Base-by-base conservation (phyloP, 495 filamentous ascomycete species). In the Elasticomyces elasticus region DNA sequence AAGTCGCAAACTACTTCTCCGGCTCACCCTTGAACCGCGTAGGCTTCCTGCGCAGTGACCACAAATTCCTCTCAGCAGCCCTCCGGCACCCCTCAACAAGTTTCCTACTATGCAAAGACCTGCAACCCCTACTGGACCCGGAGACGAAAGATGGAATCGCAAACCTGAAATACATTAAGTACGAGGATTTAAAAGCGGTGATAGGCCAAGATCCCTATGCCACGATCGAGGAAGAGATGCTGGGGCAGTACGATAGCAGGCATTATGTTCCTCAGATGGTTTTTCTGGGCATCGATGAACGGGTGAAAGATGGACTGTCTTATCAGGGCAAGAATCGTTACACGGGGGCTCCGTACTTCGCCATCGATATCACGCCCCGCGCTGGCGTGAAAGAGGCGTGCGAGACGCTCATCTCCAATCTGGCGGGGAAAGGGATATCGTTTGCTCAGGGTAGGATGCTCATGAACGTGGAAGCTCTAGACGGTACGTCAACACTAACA, bases 1-100 rank as follows among this genome's bases (percentile, higher is more conserved):
- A 97, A 72, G 81, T 88, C 12, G 81, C 84, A 60, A 97, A 98
- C 72, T 98, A 97, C 77, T 97, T 95, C 74, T 85, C 87, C 54
- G 83, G 83, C 54, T 85, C 81, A 9, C 83, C 83, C 0, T 67
- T 88, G 26, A 88, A 88, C 64, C 80, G 84, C 5, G 75, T 97
- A 1, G 90, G 88, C 1, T 98, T 97, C 66, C 74, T 97, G 35
- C 85, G 92, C 24, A 73, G 75, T 17, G 84, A 95, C 56, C 80
- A 89, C 59, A 62, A 67, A 3, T 98, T 97, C 67, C 78, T 98
- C 19, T 80, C 80, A 44, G 73, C 76, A 25, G 91, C 89, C 20
- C 76, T 89, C 57, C 78, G 75, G 47, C 86, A 89, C 68, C 82
- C 80, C 0, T 75, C 74, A 0, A 79, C 85, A 10, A 69, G 72